These are phyloP conservation scores for Lindgomyces ingoldianus DNA, from an alignment of 495 filamentous ascomycete genomes.

Conservation along the genomic window DNA sequence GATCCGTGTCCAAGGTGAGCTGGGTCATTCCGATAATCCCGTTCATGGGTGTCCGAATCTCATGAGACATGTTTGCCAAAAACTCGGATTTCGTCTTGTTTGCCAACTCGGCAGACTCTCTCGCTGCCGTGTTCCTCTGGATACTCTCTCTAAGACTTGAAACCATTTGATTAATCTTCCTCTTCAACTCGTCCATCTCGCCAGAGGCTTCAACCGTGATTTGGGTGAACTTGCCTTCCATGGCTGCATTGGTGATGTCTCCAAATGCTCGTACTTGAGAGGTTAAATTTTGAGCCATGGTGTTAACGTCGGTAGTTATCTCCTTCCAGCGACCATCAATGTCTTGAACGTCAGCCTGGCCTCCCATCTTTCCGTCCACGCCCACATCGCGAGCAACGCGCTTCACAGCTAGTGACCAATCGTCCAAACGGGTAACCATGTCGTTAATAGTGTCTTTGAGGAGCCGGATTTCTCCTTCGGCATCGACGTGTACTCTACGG, in stretches of 20 bases:
- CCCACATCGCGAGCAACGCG: slow-evolving; percentile 95
- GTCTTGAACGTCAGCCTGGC: slow-evolving; percentile 92
- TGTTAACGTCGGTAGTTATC: slow-evolving; percentile 97
- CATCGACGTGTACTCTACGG: slow-evolving; percentile 93
- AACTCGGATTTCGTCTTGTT: slow-evolving; percentile 99
- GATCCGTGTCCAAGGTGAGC: slow-evolving; percentile 90
- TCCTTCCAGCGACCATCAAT: slow-evolving; percentile 97
- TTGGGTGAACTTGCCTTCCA: slow-evolving; percentile 94
- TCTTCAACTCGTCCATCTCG: slow-evolving; percentile 98
- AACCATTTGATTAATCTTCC: slow-evolving; percentile 99
- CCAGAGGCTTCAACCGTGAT: slow-evolving; percentile 97
- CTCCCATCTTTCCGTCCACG: slow-evolving; percentile 98
- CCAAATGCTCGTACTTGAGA: slow-evolving; percentile 97
- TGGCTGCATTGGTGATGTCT: slow-evolving; percentile 95
- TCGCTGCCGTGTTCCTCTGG: slow-evolving; percentile 93
- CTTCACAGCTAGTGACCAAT: slow-evolving; percentile 96
- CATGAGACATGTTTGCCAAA: slow-evolving; percentile 98
- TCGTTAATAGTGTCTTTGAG: slow-evolving; percentile 98
- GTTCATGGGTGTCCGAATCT: slow-evolving; percentile 95
- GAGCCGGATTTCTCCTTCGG: slow-evolving; percentile 90
- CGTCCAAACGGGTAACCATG: slow-evolving; percentile 95
- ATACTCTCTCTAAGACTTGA: slow-evolving; percentile 94
- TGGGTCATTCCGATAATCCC: slow-evolving; percentile 94
- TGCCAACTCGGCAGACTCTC: slow-evolving; percentile 93
- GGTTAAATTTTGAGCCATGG: slow-evolving; percentile 97